Base-by-base conservation (phyloP, 2,329 filamentous ascomycete genomes). In the Septoria linicola region DNA sequence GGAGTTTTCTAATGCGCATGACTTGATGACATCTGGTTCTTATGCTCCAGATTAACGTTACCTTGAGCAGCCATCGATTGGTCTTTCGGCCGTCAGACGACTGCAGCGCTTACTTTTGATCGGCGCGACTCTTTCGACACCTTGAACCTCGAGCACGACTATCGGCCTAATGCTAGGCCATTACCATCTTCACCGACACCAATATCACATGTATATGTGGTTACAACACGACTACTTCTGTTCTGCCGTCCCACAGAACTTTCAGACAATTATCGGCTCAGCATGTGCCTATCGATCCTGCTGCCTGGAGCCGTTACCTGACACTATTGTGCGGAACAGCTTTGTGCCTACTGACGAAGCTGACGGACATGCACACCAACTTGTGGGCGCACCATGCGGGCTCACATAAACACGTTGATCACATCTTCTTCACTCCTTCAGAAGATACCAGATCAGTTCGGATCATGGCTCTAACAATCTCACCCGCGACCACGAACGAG, bases 391-490 rank as follows among this genome's bases (percentile, higher is more conserved):
- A 45, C 44, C 53, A 2, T 10, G 32, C n/a, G 16, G 52, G 54
- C 58, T 57, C 58, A 49, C 20, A 16, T 35, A 54, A 63, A 54
- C 43, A 39, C 44, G 64, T 66, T 66, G 64, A 62, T 65, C 58
- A 64, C 60, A 57, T 58, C 58, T 61, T 57, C 59, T 61, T 64
- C 61, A 62, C 55, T 64, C 62, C 8, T 49, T 62, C 55, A 62
- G 57, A 56, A 60, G 59, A 42, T 59, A 61, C 63, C 44, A 7
- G 61, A 64, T 64, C 63, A 66, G 63, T 63, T 62, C 51, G 45
- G 57, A 42, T n/a, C 39, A 14, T n/a, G 23, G 8, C 4, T 40
- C 37, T 49, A 30, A 30, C 34, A 13, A 17, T 20, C 17, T 19
- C 21, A 17, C 21, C 23, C 39, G 44, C 35, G 25, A n/a, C 21